These are phyloP conservation scores for Lumnitzera littorea DNA, from an alignment of 345 rosid genomes.

Conservation along the genomic window DNA sequence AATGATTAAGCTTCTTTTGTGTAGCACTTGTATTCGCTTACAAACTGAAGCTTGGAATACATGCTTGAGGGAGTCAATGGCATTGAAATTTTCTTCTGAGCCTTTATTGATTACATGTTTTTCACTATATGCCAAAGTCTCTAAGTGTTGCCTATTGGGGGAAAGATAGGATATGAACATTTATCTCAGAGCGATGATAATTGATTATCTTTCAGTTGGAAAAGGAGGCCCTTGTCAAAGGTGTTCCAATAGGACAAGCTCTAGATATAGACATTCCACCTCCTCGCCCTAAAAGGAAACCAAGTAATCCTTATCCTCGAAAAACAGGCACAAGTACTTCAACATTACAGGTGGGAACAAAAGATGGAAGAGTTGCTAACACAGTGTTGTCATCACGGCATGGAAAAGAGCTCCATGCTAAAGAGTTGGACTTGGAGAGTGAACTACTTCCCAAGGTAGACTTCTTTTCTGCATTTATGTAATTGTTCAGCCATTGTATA, in stretches of 20 bases:
- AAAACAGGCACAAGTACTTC: conserved; percentile 41
- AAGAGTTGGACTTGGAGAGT: conserved; percentile 54
- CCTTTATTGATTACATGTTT: too few relatives aligned
- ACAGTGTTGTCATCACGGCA: conserved; percentile 38
- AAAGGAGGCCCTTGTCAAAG: conserved; percentile 91
- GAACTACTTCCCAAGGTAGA: conserved; percentile 52
- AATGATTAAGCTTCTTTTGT: too few relatives aligned
- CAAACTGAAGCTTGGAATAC: too few relatives aligned
- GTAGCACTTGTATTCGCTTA: too few relatives aligned
- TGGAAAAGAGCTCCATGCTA: conserved; percentile 29
- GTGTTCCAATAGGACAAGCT: conserved; percentile 62
- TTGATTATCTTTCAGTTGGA: conserved; percentile 41
- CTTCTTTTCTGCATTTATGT: too few relatives aligned
- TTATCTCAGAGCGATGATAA: too few relatives aligned
- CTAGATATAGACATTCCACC: conserved; percentile 89
- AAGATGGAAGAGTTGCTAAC: conserved; percentile 41
- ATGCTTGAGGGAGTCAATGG: too few relatives aligned
- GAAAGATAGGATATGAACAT: too few relatives aligned
- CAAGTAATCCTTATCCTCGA: conserved; percentile 91
- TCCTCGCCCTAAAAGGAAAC: conserved; percentile 95
- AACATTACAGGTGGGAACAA: conserved; percentile 23
- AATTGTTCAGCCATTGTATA: too few relatives aligned
- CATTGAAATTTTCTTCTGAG: too few relatives aligned
- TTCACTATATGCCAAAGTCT: too few relatives aligned
- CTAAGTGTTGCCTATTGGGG: too few relatives aligned